Evolutionary conservation across 2,329 filamentous ascomycete genomes (phyloP).

Genomic region (Claviceps spartinae): DNA sequence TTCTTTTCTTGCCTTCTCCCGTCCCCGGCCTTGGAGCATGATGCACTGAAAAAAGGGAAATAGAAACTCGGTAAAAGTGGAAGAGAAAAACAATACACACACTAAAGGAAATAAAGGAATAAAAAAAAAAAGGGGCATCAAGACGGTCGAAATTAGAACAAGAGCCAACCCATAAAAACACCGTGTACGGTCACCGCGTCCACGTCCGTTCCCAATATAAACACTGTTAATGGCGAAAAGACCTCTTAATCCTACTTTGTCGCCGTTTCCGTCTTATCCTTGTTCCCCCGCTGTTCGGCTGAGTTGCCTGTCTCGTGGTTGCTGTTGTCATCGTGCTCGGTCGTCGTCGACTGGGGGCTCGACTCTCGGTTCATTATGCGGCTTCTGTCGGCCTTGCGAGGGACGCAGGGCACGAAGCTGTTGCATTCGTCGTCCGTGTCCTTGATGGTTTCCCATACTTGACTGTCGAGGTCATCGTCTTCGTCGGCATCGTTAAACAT

Average conservation of each 20-base stretch:
- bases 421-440: too few species aligned
- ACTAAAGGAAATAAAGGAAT: background rate
- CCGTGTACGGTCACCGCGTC: conserved; percentile 1
- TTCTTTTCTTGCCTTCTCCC: background rate
- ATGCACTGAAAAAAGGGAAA: background rate
- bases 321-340: background rate
- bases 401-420: too few species aligned
- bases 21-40: background rate
- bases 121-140: background rate
- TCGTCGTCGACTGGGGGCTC: conserved; percentile 7
- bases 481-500: conserved; percentile 85
- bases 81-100: background rate
- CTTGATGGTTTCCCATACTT: conserved; percentile 37
- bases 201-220: background rate
- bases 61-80: background rate
- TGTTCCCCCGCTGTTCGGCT: conserved; percentile 11
- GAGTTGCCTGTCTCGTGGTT: background rate
- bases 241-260: conserved; percentile 24
- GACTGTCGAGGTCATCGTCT: conserved; percentile 73
- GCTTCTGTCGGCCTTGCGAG: conserved; percentile 8
- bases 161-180: conserved; percentile 2
- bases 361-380: conserved; percentile 7
- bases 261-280: conserved; percentile 14
- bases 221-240: conserved; percentile 9
- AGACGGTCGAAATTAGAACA: conserved; percentile 3